Evolutionary conservation across 805 yeast species (phyloP).

Genomic region (Tetrapisispora namnaoensis): DNA sequence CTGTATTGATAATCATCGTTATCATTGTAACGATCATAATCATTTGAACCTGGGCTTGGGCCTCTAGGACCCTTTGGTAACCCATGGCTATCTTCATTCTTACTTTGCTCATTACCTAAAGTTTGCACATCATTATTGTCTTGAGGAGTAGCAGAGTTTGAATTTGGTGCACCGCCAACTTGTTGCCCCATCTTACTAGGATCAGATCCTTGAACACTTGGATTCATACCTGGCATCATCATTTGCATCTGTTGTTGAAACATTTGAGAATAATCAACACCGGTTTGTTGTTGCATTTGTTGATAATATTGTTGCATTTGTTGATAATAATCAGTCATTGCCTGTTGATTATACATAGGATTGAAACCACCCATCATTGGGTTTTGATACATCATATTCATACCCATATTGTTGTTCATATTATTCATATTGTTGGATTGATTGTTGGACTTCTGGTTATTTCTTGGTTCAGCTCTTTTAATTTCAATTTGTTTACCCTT

Average conservation of each 20-base stretch:
- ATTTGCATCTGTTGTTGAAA: slow-evolving; percentile 28
- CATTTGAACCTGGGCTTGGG: slow-evolving; percentile 7
- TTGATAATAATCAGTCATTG: slow-evolving; percentile 56
- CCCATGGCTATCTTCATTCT: slow-evolving; percentile 3
- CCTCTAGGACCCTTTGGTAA: slow-evolving; percentile 46
- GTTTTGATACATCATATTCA: slow-evolving; percentile 26
- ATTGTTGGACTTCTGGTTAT: slow-evolving; percentile 38
- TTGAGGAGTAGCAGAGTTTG: slow-evolving; percentile 18
- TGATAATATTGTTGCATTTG: slow-evolving; percentile 44
- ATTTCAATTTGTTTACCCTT: slow-evolving; percentile 83
- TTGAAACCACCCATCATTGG: slow-evolving; percentile 30
- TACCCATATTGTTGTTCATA: slow-evolving; percentile 3
- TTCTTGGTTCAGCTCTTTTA: slow-evolving; percentile 76
- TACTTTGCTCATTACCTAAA: slow-evolving; percentile 17
- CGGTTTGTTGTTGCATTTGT: slow-evolving; percentile 29
- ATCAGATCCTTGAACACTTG: not conserved
- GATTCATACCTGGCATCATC: slow-evolving; percentile 21
- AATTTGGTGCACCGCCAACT: slow-evolving; percentile 7
- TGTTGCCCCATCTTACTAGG: not conserved
- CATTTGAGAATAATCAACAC: slow-evolving; percentile 26
- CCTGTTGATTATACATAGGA: slow-evolving; percentile 37
- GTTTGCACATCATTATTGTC: slow-evolving; percentile 22
- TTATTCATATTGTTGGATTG: slow-evolving; percentile 18
- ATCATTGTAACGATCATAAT: slow-evolving; percentile 4
- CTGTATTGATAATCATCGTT: slow-evolving; percentile 15